These are phyloP conservation scores for Plectosphaerella sp. DNA, from an alignment of 2,329 filamentous ascomycete genomes.

Conservation along the genomic window DNA sequence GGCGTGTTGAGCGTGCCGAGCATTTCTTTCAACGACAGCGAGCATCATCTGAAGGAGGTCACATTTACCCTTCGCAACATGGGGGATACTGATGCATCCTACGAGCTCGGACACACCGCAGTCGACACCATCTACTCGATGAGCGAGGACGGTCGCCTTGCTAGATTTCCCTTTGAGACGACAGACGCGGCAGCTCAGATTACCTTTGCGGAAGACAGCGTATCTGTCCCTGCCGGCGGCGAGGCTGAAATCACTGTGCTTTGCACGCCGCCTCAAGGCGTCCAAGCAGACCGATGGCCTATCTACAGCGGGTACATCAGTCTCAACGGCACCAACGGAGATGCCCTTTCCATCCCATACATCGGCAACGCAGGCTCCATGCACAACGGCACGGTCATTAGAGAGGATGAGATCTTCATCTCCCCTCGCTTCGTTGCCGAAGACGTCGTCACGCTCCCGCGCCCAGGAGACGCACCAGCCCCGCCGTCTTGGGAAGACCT, in stretches of 20 bases:
- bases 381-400: constrained; percentile 28
- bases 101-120: constrained; percentile 36
- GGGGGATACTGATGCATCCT: constrained; percentile 41
- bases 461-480: neutral
- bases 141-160: neutral
- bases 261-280: constrained; percentile 31
- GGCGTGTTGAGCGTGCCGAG: constrained; percentile 49
- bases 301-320: constrained; percentile 37
- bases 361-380: constrained; percentile 31
- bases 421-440: constrained; percentile 8
- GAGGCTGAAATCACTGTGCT: constrained; percentile 40
- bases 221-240: constrained; percentile 37
- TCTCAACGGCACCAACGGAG: constrained; percentile 33
- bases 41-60: constrained; percentile 42
- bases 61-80: constrained; percentile 54
- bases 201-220: constrained; percentile 30
- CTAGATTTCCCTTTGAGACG: constrained; percentile 40
- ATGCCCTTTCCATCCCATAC: constrained; percentile 33
- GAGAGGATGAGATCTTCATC: constrained; percentile 24
- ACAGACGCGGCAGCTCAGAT: constrained; percentile 34
- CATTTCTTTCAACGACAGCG: constrained; percentile 61
- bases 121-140: constrained; percentile 16
- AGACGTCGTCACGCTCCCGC: neutral
- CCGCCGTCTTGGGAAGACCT: neutral
- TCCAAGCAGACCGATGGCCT: constrained; percentile 29